phyloP scores from a whole-genome alignment of 257 asterid species.

The Petrea volubilis region DNA sequence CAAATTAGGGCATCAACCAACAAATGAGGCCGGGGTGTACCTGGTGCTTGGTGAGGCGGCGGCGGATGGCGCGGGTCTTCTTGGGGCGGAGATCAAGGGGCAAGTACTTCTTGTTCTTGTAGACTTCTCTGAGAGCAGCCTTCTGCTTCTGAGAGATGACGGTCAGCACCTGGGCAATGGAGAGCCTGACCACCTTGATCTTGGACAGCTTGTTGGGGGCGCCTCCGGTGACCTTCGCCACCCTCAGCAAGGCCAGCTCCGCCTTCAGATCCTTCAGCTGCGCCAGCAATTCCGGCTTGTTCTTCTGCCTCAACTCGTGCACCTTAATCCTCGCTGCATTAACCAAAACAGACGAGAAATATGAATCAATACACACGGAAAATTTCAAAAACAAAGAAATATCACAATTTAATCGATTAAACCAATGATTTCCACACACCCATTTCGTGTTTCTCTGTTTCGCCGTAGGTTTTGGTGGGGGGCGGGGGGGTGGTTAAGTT shows the following conservation, averaged over 20 bases:
- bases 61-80: constrained; percentile 78
- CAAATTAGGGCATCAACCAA: no score
- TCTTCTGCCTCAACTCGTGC: constrained; percentile 69
- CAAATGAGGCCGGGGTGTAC: constrained; percentile 23
- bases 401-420: neutral
- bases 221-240: constrained; percentile 64
- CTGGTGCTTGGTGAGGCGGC: constrained; percentile 81
- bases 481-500: neutral
- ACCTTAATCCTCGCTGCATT: constrained; percentile 66
- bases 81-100: constrained; percentile 84
- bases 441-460: constrained; percentile 27
- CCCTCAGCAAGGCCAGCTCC: constrained; percentile 68
- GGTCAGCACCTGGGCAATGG: constrained; percentile 78
- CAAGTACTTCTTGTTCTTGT: constrained; percentile 70
- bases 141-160: constrained; percentile 83
- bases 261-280: constrained; percentile 81
- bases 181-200: constrained; percentile 63
- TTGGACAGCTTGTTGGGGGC: constrained; percentile 59
- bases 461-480: neutral
- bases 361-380: neutral
- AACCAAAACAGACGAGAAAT: neutral
- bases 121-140: constrained; percentile 56
- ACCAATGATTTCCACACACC: constrained; percentile 24
- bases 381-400: no score
- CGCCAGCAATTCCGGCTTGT: constrained; percentile 55